Evolutionary conservation across 768 basidiomycete genomes (phyloP).

Genomic region (Xerocomus potaroensis): DNA sequence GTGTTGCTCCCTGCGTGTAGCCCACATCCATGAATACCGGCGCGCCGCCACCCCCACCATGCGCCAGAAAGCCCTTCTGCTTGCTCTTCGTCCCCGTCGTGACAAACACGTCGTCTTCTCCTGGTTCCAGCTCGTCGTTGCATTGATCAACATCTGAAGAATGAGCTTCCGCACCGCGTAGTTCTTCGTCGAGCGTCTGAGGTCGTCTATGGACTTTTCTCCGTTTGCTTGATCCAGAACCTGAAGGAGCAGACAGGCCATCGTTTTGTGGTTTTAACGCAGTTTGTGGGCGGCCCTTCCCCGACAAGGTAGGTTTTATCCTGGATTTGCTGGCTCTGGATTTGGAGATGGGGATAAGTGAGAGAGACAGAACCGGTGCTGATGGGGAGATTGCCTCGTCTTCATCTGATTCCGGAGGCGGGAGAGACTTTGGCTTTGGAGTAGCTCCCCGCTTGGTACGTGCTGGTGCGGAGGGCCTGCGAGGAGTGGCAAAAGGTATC

Average conservation of each 20-base stretch:
- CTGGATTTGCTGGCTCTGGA: slow-evolving; percentile 11
- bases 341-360: slow-evolving; percentile 21
- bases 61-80: slow-evolving; percentile 60
- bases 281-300: slow-evolving; percentile 19
- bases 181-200: slow-evolving; percentile 65
- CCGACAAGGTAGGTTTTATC: slow-evolving; percentile 10
- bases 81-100: slow-evolving; percentile 55
- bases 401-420: slow-evolving; percentile 18
- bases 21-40: slow-evolving; percentile 72
- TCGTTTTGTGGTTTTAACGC: slow-evolving; percentile 1
- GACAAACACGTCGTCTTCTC: slow-evolving; percentile 43
- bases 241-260: not conserved
- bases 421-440: slow-evolving; percentile 22
- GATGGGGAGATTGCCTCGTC: slow-evolving; percentile 10
- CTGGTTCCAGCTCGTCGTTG: slow-evolving; percentile 37
- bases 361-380: slow-evolving; percentile 17
- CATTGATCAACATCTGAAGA: slow-evolving; percentile 29
- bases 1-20: slow-evolving; percentile 53
- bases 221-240: slow-evolving; percentile 13
- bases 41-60: slow-evolving; percentile 67
- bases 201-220: slow-evolving; percentile 32
- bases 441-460: slow-evolving; percentile 39
- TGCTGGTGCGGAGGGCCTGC: slow-evolving; percentile 54
- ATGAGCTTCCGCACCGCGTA: slow-evolving; percentile 43
- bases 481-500: slow-evolving; percentile 48